Conservation (phyloP, 805 yeast genomes). For the Wickerhamomyces pijperi region DNA sequence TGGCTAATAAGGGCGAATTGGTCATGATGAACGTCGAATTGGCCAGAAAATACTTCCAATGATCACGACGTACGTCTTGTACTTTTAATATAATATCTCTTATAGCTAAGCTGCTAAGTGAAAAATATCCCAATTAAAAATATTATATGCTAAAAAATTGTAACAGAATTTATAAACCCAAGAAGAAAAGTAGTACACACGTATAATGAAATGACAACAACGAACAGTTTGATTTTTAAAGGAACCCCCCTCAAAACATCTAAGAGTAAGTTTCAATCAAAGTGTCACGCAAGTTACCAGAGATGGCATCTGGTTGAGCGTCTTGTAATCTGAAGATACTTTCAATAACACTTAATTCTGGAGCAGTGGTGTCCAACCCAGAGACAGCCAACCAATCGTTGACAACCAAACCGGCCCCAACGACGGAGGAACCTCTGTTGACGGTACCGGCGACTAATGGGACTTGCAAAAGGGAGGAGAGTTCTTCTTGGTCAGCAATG, state of each 20-base stretch:
- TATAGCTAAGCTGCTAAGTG: no score
- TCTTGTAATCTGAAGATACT: conserved; percentile 90
- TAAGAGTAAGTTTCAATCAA: conserved; percentile 83
- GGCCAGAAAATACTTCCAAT: conserved; percentile 42
- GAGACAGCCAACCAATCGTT: conserved; percentile 97
- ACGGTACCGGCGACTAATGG: conserved; percentile 98
- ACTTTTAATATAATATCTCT: no score
- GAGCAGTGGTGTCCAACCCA: conserved; percentile 97
- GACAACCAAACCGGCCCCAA: conserved; percentile 98
- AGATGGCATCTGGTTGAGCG: conserved; percentile 78
- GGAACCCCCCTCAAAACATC: no score
- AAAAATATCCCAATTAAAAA: not conserved
- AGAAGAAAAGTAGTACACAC: not conserved
- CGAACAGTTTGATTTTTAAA: no score
- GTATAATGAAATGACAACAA: not conserved
- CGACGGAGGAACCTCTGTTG: conserved; percentile 94
- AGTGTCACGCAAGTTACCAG: conserved; percentile 82
- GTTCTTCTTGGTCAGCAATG: conserved; percentile 95
- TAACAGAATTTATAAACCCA: not conserved
- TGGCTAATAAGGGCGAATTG: conserved; percentile 28
- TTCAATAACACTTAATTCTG: conserved; percentile 93
- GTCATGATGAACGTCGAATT: conserved; percentile 46
- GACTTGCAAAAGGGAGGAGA: conserved; percentile 88
- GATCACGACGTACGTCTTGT: no score
- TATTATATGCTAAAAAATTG: not conserved